A percentile compares a stretch with the other conserved stretches of the same genome.
phyloP scores from a whole-genome alignment of 805 yeast genomes.

The Naumovozyma castellii region DNA sequence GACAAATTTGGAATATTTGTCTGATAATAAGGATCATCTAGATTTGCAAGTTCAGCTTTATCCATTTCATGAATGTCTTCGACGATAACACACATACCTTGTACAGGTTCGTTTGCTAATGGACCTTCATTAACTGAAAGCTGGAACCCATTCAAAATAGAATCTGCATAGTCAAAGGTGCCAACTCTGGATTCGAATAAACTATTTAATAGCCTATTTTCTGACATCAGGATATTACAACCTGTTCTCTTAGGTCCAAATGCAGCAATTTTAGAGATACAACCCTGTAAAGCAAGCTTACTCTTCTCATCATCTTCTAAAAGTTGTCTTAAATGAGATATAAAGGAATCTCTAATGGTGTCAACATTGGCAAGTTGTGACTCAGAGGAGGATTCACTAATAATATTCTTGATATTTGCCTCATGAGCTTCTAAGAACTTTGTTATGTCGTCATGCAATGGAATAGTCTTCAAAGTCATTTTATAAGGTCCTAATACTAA shows the following conservation, averaged over 20 bases:
- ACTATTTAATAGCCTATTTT: slow-evolving; percentile 29
- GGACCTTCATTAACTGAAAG: slow-evolving; percentile 81
- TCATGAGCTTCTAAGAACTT: slow-evolving; percentile 42
- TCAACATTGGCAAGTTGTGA: background rate
- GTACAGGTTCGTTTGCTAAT: slow-evolving; percentile 74
- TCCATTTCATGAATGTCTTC: slow-evolving; percentile 31
- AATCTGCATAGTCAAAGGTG: slow-evolving; percentile 42
- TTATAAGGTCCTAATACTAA: slow-evolving; percentile 42
- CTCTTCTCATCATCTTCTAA: slow-evolving; percentile 21
- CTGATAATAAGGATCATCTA: slow-evolving; percentile 19
- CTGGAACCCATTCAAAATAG: slow-evolving; percentile 75
- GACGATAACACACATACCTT: slow-evolving; percentile 60
- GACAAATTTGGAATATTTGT: slow-evolving; percentile 38
- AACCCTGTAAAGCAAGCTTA: slow-evolving; percentile 23
- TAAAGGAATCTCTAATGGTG: slow-evolving; percentile 22
- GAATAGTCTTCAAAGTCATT: slow-evolving; percentile 37
- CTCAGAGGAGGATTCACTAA: slow-evolving; percentile 11
- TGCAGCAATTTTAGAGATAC: slow-evolving; percentile 39
- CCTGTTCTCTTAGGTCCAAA: slow-evolving; percentile 77
- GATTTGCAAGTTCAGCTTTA: slow-evolving; percentile 21
- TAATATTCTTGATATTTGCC: slow-evolving; percentile 31
- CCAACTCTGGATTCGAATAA: slow-evolving; percentile 19
- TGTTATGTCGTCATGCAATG: slow-evolving; percentile 45
- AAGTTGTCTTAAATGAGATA: slow-evolving; percentile 26
- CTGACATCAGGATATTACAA: slow-evolving; percentile 55